Percentiles rank a stretch among this genome's conserved stretches.
phyloP scores from a whole-genome alignment of 2,329 filamentous ascomycete genomes.

The Exophiala sideris region DNA sequence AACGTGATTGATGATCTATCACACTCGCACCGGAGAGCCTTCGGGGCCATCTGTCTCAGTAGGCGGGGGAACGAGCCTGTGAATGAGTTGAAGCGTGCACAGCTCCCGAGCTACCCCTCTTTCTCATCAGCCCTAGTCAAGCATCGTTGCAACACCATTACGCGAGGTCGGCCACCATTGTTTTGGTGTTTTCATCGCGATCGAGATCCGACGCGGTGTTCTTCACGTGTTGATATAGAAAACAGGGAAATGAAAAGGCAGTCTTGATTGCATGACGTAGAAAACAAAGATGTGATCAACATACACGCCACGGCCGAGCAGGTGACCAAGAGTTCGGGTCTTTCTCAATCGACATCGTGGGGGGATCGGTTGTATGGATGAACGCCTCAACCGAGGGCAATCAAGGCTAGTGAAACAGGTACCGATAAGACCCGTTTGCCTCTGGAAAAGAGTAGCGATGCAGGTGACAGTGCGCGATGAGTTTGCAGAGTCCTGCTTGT shows the following conservation, averaged over 20 bases:
- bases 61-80: conserved; percentile 11
- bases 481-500: too few relatives aligned
- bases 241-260: background rate
- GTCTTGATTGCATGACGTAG: conserved; percentile 15
- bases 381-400: conserved; percentile 14
- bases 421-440: conserved; percentile 4
- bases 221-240: conserved; percentile 2
- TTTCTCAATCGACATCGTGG: conserved; percentile 7
- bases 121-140: conserved; percentile 6
- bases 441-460: too few relatives aligned
- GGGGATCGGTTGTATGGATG: conserved; percentile 7
- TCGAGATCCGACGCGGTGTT: conserved; percentile 11
- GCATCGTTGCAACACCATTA: conserved; percentile 16
- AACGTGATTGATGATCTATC: background rate
- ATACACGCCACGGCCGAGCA: background rate
- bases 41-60: conserved; percentile 13
- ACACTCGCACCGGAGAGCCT: conserved; percentile 11
- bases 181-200: background rate
- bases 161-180: background rate
- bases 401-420: conserved; percentile 18
- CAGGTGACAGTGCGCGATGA: too few relatives aligned
- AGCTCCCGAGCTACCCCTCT: conserved; percentile 10
- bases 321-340: conserved; percentile 5
- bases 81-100: conserved; percentile 4
- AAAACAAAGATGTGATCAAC: too few relatives aligned